phyloP scores from a whole-genome alignment of 805 yeast genomes.

The Schwanniomyces vanrijiae region DNA sequence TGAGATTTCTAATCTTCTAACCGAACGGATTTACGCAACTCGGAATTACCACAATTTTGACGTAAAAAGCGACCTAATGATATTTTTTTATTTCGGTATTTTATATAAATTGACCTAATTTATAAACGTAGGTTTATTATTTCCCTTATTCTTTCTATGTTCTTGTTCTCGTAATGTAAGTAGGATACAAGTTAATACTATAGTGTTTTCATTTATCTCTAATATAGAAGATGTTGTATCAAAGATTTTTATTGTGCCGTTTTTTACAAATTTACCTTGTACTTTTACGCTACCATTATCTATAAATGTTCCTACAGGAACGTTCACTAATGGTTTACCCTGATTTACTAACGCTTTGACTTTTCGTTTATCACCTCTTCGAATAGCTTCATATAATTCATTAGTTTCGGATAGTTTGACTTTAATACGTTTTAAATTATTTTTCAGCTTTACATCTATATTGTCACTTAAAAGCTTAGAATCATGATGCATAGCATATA shows the following conservation, averaged over 20 bases:
- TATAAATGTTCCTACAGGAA: slow-evolving; percentile 31
- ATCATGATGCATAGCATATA: slow-evolving; percentile 17
- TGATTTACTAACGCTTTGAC: slow-evolving; percentile 18
- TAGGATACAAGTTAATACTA: slow-evolving; percentile 22
- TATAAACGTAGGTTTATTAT: slow-evolving; percentile 20
- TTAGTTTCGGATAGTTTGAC: slow-evolving; percentile 12
- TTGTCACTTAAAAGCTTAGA: slow-evolving; percentile 22
- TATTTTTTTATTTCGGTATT: background rate
- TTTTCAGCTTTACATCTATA: slow-evolving; percentile 9
- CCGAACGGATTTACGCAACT: background rate
- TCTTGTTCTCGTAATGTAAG: slow-evolving; percentile 34
- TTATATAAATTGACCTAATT: background rate
- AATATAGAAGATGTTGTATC: slow-evolving; percentile 7
- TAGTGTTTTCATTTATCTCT: slow-evolving; percentile 16
- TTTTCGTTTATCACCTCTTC: slow-evolving; percentile 16
- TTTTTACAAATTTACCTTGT: slow-evolving; percentile 16
- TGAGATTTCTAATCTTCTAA: background rate
- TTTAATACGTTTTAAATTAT: slow-evolving; percentile 9
- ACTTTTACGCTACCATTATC: slow-evolving; percentile 24
- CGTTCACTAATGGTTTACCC: slow-evolving; percentile 17
- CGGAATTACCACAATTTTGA: background rate
- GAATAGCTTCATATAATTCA: slow-evolving; percentile 19
- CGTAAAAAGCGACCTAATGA: background rate
- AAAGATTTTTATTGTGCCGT: slow-evolving; percentile 24
- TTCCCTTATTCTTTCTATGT: slow-evolving; percentile 31